Evolutionary conservation across 306 rosid species (phyloP).

Genomic region (Herpetospermum pedunculosum): DNA sequence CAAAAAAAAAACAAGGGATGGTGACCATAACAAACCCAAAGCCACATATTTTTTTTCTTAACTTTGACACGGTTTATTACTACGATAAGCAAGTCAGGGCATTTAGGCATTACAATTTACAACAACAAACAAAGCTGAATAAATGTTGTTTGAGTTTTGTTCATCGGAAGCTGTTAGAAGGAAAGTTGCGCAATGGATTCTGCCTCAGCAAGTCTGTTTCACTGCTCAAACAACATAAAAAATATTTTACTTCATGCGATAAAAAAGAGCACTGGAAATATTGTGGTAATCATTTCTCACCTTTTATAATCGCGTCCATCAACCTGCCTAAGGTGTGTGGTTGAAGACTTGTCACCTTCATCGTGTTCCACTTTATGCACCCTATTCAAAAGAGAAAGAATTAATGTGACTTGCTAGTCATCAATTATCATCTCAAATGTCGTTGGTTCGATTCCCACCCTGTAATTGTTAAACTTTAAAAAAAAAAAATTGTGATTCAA

Average conservation of each 20-base stretch:
- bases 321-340: slow-evolving; percentile 39
- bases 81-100: not conserved
- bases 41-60: not conserved
- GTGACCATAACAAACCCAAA: not conserved
- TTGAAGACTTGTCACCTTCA: slow-evolving; percentile 27
- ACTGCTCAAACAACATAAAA: slow-evolving; percentile 23
- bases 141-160: too few relatives aligned
- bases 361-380: slow-evolving; percentile 13
- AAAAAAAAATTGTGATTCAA: too few relatives aligned
- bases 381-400: slow-evolving; percentile 14
- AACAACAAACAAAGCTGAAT: not conserved
- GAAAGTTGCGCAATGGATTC: slow-evolving; percentile 82
- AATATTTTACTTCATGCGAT: too few relatives aligned
- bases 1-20: not conserved
- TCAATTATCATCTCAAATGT: too few relatives aligned
- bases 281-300: slow-evolving; percentile 20
- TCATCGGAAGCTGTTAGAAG: slow-evolving; percentile 62
- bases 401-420: too few relatives aligned
- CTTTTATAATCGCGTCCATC: slow-evolving; percentile 43
- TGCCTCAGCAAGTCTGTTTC: slow-evolving; percentile 67
- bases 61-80: not conserved
- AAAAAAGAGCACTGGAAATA: not conserved
- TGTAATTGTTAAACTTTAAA: too few relatives aligned
- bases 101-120: not conserved
- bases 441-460: too few relatives aligned